These are phyloP conservation scores for Asterochloris sp. DNA, from an alignment of 139 green algal species.

Conservation along the genomic window DNA sequence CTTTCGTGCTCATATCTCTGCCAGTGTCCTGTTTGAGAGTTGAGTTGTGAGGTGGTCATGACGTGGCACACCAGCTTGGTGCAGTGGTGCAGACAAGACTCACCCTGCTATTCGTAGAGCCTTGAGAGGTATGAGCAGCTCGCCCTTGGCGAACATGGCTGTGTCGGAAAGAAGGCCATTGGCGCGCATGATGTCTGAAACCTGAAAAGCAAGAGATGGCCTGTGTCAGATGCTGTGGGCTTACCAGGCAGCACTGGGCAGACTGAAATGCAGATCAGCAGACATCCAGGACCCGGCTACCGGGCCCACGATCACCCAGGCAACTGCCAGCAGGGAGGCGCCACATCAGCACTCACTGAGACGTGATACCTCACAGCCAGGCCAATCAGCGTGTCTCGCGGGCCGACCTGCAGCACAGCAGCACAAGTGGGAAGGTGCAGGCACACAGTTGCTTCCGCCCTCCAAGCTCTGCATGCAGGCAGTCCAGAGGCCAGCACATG, in stretches of 20 bases:
- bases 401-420: conserved; percentile 57
- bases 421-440: not conserved
- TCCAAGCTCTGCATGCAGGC: not conserved
- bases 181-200: conserved; percentile 80
- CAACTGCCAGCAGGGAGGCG: no score
- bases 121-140: conserved; percentile 68
- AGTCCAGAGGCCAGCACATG: not conserved
- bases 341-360: conserved; percentile 41
- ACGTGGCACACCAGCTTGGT: no score
- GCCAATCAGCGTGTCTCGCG: conserved; percentile 79
- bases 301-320: no score
- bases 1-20: no score
- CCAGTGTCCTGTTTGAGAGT: no score
- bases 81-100: no score
- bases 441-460: not conserved
- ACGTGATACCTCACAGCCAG: conserved; percentile 80
- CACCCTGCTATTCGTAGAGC: conserved; percentile 43
- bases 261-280: not conserved
- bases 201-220: conserved; percentile 40
- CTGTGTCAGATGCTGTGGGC: no score
- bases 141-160: conserved; percentile 70
- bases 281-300: no score
- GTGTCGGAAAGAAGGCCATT: conserved; percentile 82
- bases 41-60: no score
- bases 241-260: no score